A percentile compares a stretch with the other conserved stretches of the same genome.
These are phyloP conservation scores for Silene noctiflora DNA, from an alignment of 179 eudicot genomes.

Conservation along the genomic window DNA sequence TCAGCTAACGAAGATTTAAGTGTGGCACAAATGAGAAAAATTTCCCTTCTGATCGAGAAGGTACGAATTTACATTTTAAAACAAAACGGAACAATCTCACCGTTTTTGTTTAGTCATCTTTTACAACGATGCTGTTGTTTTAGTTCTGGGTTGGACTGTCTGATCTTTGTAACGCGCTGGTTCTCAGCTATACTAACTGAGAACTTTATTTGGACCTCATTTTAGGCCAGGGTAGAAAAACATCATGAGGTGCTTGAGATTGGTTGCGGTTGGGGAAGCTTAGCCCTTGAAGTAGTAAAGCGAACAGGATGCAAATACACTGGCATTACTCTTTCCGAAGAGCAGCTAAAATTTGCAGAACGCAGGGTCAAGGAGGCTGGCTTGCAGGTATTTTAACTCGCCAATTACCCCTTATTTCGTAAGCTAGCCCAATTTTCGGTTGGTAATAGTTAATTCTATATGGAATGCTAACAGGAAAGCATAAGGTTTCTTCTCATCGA, in stretches of 20 bases:
- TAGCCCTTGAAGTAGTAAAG: conserved; percentile 85
- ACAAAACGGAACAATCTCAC: neutral
- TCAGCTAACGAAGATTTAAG: conserved; percentile 72
- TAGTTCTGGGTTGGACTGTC: no score
- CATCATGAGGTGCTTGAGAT: conserved; percentile 80
- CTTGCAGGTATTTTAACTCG: conserved; percentile 44
- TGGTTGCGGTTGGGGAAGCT: conserved; percentile 97
- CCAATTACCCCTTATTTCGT: neutral
- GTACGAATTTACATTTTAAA: conserved; percentile 31
- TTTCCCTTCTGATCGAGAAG: conserved; percentile 65
- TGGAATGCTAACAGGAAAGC: conserved; percentile 48
- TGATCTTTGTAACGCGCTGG: no score
- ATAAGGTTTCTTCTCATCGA: conserved; percentile 77
- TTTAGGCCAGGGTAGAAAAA: conserved; percentile 63
- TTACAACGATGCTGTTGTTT: neutral
- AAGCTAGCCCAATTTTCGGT: neutral
- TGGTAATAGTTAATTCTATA: neutral
- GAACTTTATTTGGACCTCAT: neutral
- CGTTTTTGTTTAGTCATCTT: neutral
- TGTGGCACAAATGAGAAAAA: conserved; percentile 75
- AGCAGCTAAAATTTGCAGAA: conserved; percentile 79
- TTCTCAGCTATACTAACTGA: neutral
- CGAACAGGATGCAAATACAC: conserved; percentile 90
- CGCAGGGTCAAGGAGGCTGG: conserved; percentile 79
- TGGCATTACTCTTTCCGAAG: conserved; percentile 84